A percentile compares a stretch with the other conserved stretches of the same genome.
Conservation (phyloP, 2,329 filamentous ascomycete genomes). For the Cryphonectria radicalis region DNA sequence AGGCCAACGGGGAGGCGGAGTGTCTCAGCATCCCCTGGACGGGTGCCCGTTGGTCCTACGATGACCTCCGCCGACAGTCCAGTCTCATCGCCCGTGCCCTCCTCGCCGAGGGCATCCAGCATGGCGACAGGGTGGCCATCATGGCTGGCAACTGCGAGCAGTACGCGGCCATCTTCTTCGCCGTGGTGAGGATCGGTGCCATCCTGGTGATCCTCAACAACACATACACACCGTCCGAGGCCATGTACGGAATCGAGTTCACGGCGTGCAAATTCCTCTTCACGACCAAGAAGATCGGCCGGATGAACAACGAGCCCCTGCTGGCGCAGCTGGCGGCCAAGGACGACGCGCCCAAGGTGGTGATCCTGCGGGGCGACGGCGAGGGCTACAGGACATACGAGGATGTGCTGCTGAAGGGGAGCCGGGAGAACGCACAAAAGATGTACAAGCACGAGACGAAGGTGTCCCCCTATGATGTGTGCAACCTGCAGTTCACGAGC, state of each 20-base stretch:
- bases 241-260: slow-evolving; percentile 72
- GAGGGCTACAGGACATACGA: slow-evolving; percentile 63
- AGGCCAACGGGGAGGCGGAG: slow-evolving; percentile 67
- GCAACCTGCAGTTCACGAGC: slow-evolving; percentile 76
- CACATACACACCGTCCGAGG: slow-evolving; percentile 76
- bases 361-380: slow-evolving; percentile 63
- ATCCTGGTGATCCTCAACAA: slow-evolving; percentile 81
- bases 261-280: slow-evolving; percentile 75
- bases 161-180: slow-evolving; percentile 79
- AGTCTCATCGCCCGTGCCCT: slow-evolving; percentile 67
- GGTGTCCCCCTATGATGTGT: slow-evolving; percentile 68
- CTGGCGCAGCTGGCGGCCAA: slow-evolving; percentile 57
- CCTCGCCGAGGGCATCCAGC: slow-evolving; percentile 66
- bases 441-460: slow-evolving; percentile 58
- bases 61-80: slow-evolving; percentile 65
- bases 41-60: slow-evolving; percentile 73
- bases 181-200: slow-evolving; percentile 67
- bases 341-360: slow-evolving; percentile 52
- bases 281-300: slow-evolving; percentile 70
- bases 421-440: slow-evolving; percentile 51
- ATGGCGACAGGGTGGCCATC: slow-evolving; percentile 73
- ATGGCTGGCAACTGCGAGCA: slow-evolving; percentile 82
- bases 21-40: slow-evolving; percentile 78
- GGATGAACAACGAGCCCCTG: slow-evolving; percentile 64
- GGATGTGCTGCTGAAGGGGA: slow-evolving; percentile 58